phyloP scores from a whole-genome alignment of 768 basidiomycete genomes.

The Clathrus columnatus region DNA sequence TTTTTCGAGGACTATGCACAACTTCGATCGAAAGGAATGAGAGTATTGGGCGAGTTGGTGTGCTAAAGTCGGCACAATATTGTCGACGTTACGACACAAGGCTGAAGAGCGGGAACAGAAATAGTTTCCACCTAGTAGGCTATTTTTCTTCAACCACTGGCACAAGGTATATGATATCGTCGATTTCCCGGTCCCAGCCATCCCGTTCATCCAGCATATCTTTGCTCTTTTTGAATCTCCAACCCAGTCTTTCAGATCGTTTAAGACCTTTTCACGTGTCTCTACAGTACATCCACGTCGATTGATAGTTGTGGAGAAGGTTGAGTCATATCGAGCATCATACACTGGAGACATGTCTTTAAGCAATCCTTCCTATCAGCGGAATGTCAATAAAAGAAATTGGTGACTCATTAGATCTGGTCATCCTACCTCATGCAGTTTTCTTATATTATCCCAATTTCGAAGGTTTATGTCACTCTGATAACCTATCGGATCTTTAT shows the following conservation, averaged over 20 bases:
- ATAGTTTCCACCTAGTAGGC: too few relatives aligned
- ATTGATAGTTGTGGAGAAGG: too few relatives aligned
- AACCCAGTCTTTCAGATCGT: not conserved
- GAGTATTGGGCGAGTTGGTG: not conserved
- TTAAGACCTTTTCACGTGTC: not conserved
- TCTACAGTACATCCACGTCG: not conserved
- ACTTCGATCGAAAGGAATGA: not conserved
- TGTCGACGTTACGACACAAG: not conserved
- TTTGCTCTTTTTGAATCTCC: not conserved
- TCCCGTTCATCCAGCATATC: slow-evolving; percentile 14
- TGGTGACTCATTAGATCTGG: too few relatives aligned
- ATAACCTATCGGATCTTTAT: too few relatives aligned
- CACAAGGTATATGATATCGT: slow-evolving; percentile 11
- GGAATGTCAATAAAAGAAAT: too few relatives aligned
- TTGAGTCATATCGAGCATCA: too few relatives aligned
- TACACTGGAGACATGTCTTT: too few relatives aligned
- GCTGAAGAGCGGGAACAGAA: slow-evolving; percentile 16
- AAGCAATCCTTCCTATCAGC: too few relatives aligned
- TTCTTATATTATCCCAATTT: too few relatives aligned
- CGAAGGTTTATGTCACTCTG: too few relatives aligned
- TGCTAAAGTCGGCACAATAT: not conserved
- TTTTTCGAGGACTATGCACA: not conserved
- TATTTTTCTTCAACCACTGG: too few relatives aligned
- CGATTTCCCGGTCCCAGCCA: slow-evolving; percentile 15
- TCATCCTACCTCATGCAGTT: too few relatives aligned